A percentile compares a stretch with the other conserved stretches of the same genome.
Conservation (phyloP, 2,329 filamentous ascomycete species). For the Corniculantispora saksenae region DNA sequence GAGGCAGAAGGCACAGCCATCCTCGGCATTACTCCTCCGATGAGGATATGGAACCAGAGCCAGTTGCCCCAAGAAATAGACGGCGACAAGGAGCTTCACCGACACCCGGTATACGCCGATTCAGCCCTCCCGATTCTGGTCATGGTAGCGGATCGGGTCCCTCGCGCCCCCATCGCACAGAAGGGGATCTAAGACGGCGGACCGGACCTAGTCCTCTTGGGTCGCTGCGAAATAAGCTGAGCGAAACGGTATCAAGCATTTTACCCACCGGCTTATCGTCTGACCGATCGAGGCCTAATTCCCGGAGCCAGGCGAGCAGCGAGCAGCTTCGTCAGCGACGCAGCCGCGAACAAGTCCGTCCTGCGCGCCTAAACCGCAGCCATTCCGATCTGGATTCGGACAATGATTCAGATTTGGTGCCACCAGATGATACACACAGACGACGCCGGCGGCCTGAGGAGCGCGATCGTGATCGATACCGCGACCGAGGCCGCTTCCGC, state of each 20-base stretch:
- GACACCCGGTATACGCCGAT: slow-evolving; percentile 15
- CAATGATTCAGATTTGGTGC: slow-evolving; percentile 36
- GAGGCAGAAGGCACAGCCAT: slow-evolving; percentile 51
- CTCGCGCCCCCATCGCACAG: slow-evolving; percentile 36
- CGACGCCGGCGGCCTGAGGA: slow-evolving; percentile 38
- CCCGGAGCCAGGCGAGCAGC: slow-evolving; percentile 32
- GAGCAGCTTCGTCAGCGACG: slow-evolving; percentile 36
- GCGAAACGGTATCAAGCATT: slow-evolving; percentile 47
- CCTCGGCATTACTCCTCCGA: slow-evolving; percentile 46
- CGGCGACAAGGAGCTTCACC: slow-evolving; percentile 21
- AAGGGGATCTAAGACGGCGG: slow-evolving; percentile 41
- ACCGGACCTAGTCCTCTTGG: slow-evolving; percentile 40
- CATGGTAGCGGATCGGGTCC: slow-evolving; percentile 28
- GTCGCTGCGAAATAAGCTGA: slow-evolving; percentile 44
- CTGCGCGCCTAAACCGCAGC: slow-evolving; percentile 42
- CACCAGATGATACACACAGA: slow-evolving; percentile 33
- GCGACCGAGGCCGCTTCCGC: slow-evolving; percentile 35
- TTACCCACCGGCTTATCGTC: slow-evolving; percentile 38
- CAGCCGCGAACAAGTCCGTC: slow-evolving; percentile 42
- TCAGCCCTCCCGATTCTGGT: slow-evolving; percentile 16
- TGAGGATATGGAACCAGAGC: slow-evolving; percentile 38
- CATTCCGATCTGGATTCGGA: slow-evolving; percentile 45
- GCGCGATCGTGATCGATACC: slow-evolving; percentile 39
- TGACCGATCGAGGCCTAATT: slow-evolving; percentile 40
- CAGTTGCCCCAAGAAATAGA: slow-evolving; percentile 28